Evolutionary conservation across 805 yeast species (phyloP).

Genomic region (Pichia gijzeniarum): DNA sequence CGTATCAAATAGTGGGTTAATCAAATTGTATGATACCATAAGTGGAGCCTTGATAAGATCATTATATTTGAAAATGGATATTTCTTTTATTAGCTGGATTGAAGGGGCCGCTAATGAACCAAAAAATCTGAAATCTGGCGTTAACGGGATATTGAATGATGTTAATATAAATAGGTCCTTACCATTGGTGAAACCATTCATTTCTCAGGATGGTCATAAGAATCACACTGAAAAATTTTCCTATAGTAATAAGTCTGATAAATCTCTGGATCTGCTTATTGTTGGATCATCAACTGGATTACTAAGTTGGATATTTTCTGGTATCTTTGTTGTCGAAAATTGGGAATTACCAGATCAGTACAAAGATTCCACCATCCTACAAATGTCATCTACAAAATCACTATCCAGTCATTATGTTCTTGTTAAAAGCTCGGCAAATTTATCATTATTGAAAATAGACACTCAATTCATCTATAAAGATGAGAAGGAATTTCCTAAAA

Average conservation of each 20-base stretch:
- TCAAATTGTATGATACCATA: slow-evolving; percentile 26
- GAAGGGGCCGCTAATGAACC: neutral
- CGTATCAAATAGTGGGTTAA: slow-evolving; percentile 18
- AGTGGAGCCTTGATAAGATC: slow-evolving; percentile 23
- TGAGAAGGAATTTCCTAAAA: slow-evolving; percentile 27
- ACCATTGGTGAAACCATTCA: slow-evolving; percentile 18
- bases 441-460: slow-evolving; percentile 20
- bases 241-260: slow-evolving; percentile 21
- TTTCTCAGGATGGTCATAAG: slow-evolving; percentile 3
- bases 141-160: slow-evolving; percentile 8
- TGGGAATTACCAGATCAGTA: slow-evolving; percentile 5
- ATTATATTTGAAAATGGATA: slow-evolving; percentile 13
- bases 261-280: slow-evolving; percentile 26
- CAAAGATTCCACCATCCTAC: neutral
- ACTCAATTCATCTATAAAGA: slow-evolving; percentile 26
- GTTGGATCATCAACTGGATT: slow-evolving; percentile 22
- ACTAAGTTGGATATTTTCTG: slow-evolving; percentile 26
- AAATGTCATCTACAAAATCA: neutral
- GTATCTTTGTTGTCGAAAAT: slow-evolving; percentile 29
- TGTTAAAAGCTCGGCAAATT: slow-evolving; percentile 13
- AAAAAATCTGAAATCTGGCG: neutral
- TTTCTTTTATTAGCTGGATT: slow-evolving; percentile 22
- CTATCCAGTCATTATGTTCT: slow-evolving; percentile 24
- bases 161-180: slow-evolving; percentile 22
- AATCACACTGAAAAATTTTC: slow-evolving; percentile 12